These are phyloP conservation scores for Taiozyma sp. DNA, from an alignment of 1,139 yeast genomes.

Conservation along the genomic window DNA sequence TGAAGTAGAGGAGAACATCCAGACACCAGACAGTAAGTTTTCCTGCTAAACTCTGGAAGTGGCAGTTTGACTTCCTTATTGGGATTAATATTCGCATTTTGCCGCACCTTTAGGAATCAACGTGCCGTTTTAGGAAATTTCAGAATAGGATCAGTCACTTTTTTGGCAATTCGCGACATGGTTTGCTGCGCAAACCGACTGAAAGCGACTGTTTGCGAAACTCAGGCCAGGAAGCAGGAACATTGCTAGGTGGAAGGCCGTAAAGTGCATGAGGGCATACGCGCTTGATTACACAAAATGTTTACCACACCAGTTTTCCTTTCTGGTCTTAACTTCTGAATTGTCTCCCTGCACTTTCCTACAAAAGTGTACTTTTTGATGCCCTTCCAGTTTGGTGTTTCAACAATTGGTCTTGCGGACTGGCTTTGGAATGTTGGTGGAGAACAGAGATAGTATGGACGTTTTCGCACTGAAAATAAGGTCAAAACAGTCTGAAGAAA, in stretches of 20 bases:
- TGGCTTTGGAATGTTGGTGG: too few relatives aligned
- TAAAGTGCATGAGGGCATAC: not conserved
- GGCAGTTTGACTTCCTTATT: not conserved
- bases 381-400: too few relatives aligned
- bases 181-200: too few relatives aligned
- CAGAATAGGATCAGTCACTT: not conserved
- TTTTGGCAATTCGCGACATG: not conserved
- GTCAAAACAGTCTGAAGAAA: too few relatives aligned
- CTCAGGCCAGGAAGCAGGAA: not conserved
- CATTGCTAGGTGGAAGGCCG: not conserved
- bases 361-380: too few relatives aligned
- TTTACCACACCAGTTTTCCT: too few relatives aligned
- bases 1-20: not conserved
- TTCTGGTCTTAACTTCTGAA: too few relatives aligned
- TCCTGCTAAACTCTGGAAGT: not conserved
- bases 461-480: too few relatives aligned
- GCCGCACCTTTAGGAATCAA: not conserved
- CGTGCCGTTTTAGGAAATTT: not conserved
- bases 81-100: not conserved
- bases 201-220: not conserved
- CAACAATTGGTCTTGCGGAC: too few relatives aligned
- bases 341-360: too few relatives aligned
- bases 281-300: too few relatives aligned
- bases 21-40: not conserved
- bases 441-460: too few relatives aligned